These are phyloP conservation scores for Grigorovia yakushimaensis DNA, from an alignment of 805 yeast species.

Conservation along the genomic window DNA sequence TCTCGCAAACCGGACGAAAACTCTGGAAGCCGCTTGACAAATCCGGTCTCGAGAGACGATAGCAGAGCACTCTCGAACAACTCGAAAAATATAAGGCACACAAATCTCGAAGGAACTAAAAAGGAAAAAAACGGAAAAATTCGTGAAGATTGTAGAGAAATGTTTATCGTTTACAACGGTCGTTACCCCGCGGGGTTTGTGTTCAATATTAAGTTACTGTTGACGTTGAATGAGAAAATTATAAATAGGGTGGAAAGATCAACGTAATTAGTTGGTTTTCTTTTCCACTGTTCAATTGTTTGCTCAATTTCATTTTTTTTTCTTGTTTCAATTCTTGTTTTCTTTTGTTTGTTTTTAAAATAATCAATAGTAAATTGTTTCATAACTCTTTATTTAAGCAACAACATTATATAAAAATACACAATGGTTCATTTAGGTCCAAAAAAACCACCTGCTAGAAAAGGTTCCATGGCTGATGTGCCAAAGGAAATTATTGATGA, in stretches of 20 bases:
- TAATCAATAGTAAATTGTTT: neutral
- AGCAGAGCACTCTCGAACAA: neutral
- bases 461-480: constrained; percentile 57
- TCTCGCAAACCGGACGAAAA: no score
- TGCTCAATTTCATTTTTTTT: neutral
- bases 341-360: neutral
- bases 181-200: neutral
- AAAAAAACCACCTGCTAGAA: constrained; percentile 71
- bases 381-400: neutral
- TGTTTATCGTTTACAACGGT: neutral
- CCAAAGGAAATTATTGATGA: constrained; percentile 53
- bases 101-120: neutral
- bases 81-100: neutral
- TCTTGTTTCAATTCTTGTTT: neutral
- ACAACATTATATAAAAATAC: neutral
- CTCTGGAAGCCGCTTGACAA: neutral
- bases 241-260: neutral
- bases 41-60: neutral
- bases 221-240: neutral
- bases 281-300: neutral
- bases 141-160: neutral
- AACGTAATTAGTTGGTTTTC: neutral
- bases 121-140: no score
- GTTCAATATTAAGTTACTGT: neutral
- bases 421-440: constrained; percentile 81